These are phyloP conservation scores for Cutaneotrichosporon cavernicola DNA, from an alignment of 1,284 basidiomycete species.

Conservation along the genomic window DNA sequence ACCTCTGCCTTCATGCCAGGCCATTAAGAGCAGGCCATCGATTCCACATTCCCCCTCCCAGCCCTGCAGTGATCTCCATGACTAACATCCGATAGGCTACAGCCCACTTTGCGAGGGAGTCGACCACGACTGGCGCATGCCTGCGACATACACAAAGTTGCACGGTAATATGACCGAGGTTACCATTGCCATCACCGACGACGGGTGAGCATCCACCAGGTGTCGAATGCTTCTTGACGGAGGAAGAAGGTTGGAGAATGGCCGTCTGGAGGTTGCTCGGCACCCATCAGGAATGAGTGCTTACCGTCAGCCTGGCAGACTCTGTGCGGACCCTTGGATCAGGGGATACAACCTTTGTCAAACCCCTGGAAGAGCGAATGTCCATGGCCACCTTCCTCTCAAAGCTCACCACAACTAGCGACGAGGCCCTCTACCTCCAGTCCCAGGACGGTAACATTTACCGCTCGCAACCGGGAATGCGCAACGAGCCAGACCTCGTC, in stretches of 20 bases:
- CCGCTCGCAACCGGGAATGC: conserved; percentile 32
- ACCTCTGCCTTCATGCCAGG: not conserved
- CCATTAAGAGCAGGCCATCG: not conserved
- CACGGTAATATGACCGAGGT: conserved; percentile 60
- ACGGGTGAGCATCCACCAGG: conserved; percentile 61
- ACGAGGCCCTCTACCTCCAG: conserved; percentile 73
- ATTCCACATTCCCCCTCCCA: conserved; percentile 33
- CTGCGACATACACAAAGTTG: conserved; percentile 43
- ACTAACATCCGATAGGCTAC: conserved; percentile 31
- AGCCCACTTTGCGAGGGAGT: conserved; percentile 20
- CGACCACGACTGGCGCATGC: conserved; percentile 29
- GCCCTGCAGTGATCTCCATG: not conserved
- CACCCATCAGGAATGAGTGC: conserved; percentile 4
- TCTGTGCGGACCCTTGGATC: conserved; percentile 61
- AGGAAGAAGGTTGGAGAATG: not conserved
- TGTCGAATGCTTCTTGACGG: not conserved
- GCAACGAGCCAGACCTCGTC: conserved; percentile 61
- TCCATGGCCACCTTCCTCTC: conserved; percentile 62
- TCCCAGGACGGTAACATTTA: conserved; percentile 88
- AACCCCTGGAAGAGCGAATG: conserved; percentile 70
- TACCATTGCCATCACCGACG: conserved; percentile 76
- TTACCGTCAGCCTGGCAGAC: conserved; percentile 65
- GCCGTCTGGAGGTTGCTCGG: not conserved
- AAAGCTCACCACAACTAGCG: conserved; percentile 11
- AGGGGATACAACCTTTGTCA: conserved; percentile 68